These are phyloP conservation scores for Peterozyma toletana DNA, from an alignment of 805 yeast genomes.

Conservation along the genomic window DNA sequence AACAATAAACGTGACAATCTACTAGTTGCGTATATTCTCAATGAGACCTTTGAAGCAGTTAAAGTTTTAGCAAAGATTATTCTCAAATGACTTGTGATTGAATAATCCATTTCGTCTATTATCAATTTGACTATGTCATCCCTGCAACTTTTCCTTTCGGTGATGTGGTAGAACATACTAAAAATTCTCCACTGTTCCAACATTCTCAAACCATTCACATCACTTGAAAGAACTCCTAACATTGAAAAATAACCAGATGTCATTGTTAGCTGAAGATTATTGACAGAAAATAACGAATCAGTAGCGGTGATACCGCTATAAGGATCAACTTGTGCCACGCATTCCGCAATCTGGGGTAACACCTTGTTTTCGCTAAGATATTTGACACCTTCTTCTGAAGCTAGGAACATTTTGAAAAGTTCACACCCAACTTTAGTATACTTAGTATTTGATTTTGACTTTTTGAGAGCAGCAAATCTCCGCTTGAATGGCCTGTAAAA, in stretches of 20 bases:
- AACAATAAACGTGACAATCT: constrained; percentile 35
- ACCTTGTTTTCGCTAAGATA: constrained; percentile 68
- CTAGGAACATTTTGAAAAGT: constrained; percentile 57
- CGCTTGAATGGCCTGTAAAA: constrained; percentile 90
- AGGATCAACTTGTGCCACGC: constrained; percentile 80
- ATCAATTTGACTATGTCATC: constrained; percentile 52
- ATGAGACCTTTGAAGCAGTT: constrained; percentile 39
- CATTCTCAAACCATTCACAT: constrained; percentile 56
- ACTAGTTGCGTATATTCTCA: constrained; percentile 53
- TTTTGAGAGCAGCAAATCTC: constrained; percentile 54
- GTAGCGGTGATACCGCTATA: constrained; percentile 64
- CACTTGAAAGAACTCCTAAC: constrained; percentile 63
- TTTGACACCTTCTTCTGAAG: constrained; percentile 57
- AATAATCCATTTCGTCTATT: constrained; percentile 55
- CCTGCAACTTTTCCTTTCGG: constrained; percentile 43
- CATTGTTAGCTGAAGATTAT: constrained; percentile 53
- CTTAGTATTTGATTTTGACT: constrained; percentile 41
- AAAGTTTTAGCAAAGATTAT: constrained; percentile 60
- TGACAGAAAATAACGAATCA: constrained; percentile 66
- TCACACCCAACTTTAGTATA: constrained; percentile 72
- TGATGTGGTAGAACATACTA: constrained; percentile 69
- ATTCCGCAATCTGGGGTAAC: constrained; percentile 82
- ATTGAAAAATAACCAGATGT: constrained; percentile 74
- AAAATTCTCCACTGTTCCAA: constrained; percentile 81
- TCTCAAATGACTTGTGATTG: constrained; percentile 57